phyloP scores from a whole-genome alignment of 495 filamentous ascomycete species.

The Podospora sp. region DNA sequence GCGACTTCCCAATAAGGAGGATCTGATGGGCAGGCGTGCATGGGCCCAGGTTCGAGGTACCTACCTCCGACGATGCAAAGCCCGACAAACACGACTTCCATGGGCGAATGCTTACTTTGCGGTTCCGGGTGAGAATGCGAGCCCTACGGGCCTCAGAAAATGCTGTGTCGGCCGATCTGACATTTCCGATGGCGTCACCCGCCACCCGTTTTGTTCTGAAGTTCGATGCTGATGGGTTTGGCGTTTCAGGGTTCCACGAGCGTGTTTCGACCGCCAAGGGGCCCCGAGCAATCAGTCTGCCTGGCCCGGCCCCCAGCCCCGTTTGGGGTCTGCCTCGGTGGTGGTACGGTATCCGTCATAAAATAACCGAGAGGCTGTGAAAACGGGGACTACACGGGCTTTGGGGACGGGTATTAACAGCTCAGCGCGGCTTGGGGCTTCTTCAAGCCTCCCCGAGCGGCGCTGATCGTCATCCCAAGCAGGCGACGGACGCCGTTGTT shows the following conservation, averaged over 20 bases:
- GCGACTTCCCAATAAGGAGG: neutral
- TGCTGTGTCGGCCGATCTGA: neutral
- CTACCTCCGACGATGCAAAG: neutral
- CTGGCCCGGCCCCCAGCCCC: neutral
- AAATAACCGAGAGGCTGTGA: slow-evolving; percentile 1
- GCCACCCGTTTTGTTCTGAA: neutral
- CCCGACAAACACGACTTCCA: neutral
- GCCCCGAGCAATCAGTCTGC: neutral
- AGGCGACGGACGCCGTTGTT: neutral
- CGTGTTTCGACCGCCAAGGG: slow-evolving; percentile 10
- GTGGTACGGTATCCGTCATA: slow-evolving; percentile 1
- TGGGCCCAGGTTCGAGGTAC: neutral
- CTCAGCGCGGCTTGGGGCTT: neutral
- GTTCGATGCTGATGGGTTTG: neutral
- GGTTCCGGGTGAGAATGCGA: neutral
- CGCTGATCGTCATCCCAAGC: neutral
- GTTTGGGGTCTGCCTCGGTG: neutral
- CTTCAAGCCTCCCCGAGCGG: neutral
- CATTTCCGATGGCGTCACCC: neutral
- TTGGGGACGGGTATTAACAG: neutral
- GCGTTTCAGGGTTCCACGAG: slow-evolving; percentile 3
- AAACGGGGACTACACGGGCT: neutral
- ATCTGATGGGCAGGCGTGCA: neutral
- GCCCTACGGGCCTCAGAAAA: neutral
- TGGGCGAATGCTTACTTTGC: neutral